These are phyloP conservation scores for Epithele typhae DNA, from an alignment of 768 basidiomycete species.

Conservation along the genomic window DNA sequence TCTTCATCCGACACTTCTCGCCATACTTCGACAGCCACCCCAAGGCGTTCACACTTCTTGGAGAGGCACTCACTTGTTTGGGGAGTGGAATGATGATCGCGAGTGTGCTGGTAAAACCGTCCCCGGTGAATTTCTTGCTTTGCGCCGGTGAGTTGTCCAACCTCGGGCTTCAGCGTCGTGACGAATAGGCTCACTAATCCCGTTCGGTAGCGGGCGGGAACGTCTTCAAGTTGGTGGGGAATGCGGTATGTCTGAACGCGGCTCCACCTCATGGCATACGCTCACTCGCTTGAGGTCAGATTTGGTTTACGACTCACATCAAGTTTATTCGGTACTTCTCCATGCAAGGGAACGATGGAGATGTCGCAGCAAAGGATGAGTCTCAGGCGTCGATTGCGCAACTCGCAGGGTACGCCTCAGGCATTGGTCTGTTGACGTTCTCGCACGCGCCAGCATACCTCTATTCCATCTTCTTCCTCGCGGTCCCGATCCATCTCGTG, in stretches of 20 bases:
- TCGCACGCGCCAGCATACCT: conserved; percentile 25
- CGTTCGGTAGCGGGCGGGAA: conserved; percentile 21
- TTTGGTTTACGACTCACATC: conserved; percentile 28
- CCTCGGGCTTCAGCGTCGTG: neutral
- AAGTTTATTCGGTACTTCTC: conserved; percentile 27
- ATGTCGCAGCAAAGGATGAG: conserved; percentile 27
- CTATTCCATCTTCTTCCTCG: conserved; percentile 21
- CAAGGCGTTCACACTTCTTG: conserved; percentile 25
- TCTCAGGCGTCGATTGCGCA: conserved; percentile 26
- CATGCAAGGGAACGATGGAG: conserved; percentile 23
- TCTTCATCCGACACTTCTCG: conserved; percentile 25
- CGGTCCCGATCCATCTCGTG: conserved; percentile 20
- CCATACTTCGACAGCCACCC: conserved; percentile 28
- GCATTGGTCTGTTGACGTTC: conserved; percentile 23
- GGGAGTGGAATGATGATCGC: conserved; percentile 25
- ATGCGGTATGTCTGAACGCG: conserved; percentile 17
- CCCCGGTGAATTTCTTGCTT: conserved; percentile 20
- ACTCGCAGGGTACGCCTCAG: conserved; percentile 23
- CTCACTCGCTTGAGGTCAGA: conserved; percentile 6
- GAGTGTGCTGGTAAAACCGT: conserved; percentile 19
- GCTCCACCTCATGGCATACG: too few relatives aligned
- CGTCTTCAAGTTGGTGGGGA: conserved; percentile 26
- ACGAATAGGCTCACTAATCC: neutral
- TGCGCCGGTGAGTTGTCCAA: conserved; percentile 19
- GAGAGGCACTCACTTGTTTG: conserved; percentile 17